phyloP scores from a whole-genome alignment of 1,284 basidiomycete species.

The Phellopilus nigrolimitatus region DNA sequence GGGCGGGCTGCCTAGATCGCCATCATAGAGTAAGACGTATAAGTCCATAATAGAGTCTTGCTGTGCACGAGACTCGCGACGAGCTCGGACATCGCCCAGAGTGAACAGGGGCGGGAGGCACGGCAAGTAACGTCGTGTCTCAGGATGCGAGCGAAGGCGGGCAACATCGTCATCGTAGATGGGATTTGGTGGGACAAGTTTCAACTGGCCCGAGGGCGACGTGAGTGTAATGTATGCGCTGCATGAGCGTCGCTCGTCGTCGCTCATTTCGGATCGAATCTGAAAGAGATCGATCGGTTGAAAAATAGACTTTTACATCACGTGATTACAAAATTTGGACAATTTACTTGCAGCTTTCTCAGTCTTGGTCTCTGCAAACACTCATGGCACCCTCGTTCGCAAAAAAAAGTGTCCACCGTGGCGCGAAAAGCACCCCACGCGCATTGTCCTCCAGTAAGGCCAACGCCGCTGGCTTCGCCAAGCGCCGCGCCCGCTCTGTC shows the following conservation, averaged over 20 bases:
- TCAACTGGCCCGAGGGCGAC: constrained; percentile 37
- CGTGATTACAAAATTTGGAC: not conserved
- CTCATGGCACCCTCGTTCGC: constrained; percentile 1
- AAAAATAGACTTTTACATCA: not conserved
- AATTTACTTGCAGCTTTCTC: not conserved
- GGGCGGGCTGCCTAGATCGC: constrained; percentile 24
- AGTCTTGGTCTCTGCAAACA: not conserved
- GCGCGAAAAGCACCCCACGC: not conserved
- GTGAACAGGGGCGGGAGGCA: constrained; percentile 35
- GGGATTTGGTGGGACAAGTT: constrained; percentile 33
- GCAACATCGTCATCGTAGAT: constrained; percentile 34
- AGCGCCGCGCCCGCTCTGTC: constrained; percentile 12
- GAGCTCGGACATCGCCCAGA: constrained; percentile 31
- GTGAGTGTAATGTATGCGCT: constrained; percentile 11
- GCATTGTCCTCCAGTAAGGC: constrained; percentile 5
- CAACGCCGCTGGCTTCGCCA: constrained; percentile 12
- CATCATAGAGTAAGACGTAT: constrained; percentile 30
- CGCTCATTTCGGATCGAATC: too few species aligned
- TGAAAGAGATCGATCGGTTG: not conserved
- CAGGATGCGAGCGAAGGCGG: constrained; percentile 34
- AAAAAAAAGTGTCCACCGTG: not conserved
- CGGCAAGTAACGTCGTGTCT: constrained; percentile 34
- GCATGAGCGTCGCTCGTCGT: not conserved
- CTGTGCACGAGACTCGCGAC: constrained; percentile 33
- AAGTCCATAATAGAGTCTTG: constrained; percentile 34